Percentiles rank a stretch among this genome's conserved stretches.
Evolutionary conservation across 768 basidiomycete genomes (phyloP).

Genomic region (Filobasidium wieringae): DNA sequence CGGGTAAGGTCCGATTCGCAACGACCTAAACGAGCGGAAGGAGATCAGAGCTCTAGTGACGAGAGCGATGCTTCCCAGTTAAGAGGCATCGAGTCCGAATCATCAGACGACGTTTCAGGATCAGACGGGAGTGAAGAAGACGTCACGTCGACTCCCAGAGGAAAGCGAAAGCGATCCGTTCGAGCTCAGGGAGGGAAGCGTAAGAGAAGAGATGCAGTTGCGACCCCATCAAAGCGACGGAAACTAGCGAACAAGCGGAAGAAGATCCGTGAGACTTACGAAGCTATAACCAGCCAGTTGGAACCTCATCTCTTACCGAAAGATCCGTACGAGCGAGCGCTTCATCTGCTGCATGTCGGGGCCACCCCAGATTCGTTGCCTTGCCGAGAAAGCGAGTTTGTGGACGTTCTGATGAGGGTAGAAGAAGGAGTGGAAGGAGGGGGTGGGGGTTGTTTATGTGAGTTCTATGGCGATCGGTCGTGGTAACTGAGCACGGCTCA

Average conservation of each 20-base stretch:
- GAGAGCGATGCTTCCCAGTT: slow-evolving; percentile 10
- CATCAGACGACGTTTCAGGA: slow-evolving; percentile 8
- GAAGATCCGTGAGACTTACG: slow-evolving; percentile 20
- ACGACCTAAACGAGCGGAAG: background rate
- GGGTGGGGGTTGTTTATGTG: slow-evolving; percentile 89
- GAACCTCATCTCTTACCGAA: slow-evolving; percentile 48
- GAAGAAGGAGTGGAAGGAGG: slow-evolving; percentile 81
- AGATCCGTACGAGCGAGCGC: slow-evolving; percentile 74
- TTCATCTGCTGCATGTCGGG: slow-evolving; percentile 85
- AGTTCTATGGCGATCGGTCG: slow-evolving; percentile 36
- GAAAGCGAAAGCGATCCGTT: slow-evolving; percentile 19
- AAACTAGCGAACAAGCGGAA: slow-evolving; percentile 21
- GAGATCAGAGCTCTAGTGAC: slow-evolving; percentile 2
- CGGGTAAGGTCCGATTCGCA: background rate
- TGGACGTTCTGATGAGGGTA: slow-evolving; percentile 59
- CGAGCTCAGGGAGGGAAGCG: slow-evolving; percentile 21
- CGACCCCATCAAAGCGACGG: slow-evolving; percentile 21
- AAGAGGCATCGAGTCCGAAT: slow-evolving; percentile 12
- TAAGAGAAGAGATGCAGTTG: slow-evolving; percentile 19
- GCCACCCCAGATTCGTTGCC: slow-evolving; percentile 80
- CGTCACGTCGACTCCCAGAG: background rate
- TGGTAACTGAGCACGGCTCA: background rate
- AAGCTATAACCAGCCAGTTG: slow-evolving; percentile 1
- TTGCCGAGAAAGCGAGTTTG: slow-evolving; percentile 77
- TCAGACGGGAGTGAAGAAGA: slow-evolving; percentile 3